Percentiles rank a stretch among this genome's conserved stretches.
Conservation (phyloP, 2,329 filamentous ascomycete genomes). For the Colletotrichum filicis region DNA sequence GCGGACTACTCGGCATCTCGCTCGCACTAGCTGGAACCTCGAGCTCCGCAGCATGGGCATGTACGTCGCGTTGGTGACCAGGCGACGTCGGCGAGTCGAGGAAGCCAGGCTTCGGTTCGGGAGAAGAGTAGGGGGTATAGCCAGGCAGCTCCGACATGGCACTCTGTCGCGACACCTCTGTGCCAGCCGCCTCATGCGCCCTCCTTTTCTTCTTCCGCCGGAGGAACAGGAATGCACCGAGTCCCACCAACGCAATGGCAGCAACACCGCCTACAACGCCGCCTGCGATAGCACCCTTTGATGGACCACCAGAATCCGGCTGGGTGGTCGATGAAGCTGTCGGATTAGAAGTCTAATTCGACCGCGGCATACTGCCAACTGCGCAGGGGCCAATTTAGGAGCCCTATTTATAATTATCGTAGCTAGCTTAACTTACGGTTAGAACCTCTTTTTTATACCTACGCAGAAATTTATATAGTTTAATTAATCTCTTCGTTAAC, state of each 20-base stretch:
- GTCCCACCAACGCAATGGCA: background rate
- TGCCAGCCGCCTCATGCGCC: constrained; percentile 7
- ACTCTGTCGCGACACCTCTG: background rate
- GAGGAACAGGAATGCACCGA: background rate
- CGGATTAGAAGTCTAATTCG: too few relatives aligned
- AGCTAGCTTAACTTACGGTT: too few relatives aligned
- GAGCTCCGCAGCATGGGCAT: constrained; percentile 8
- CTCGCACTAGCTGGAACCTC: constrained; percentile 18
- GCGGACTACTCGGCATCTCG: constrained; percentile 25
- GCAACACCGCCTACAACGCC: constrained; percentile 9
- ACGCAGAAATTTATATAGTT: too few relatives aligned
- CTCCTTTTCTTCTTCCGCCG: background rate
- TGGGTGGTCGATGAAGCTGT: background rate
- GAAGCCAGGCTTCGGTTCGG: constrained; percentile 10
- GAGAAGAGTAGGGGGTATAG: background rate
- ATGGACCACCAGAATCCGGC: background rate
- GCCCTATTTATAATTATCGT: too few relatives aligned
- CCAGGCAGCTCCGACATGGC: constrained; percentile 20
- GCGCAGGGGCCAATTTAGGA: too few relatives aligned
- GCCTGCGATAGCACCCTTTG: background rate
- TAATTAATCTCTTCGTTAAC: too few relatives aligned
- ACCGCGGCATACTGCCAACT: too few relatives aligned
- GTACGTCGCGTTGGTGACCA: background rate
- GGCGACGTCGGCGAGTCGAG: background rate
- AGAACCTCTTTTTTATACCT: too few relatives aligned